Conservation (phyloP, 192 early-diverging fungal species). For the Coemansia biformis region DNA sequence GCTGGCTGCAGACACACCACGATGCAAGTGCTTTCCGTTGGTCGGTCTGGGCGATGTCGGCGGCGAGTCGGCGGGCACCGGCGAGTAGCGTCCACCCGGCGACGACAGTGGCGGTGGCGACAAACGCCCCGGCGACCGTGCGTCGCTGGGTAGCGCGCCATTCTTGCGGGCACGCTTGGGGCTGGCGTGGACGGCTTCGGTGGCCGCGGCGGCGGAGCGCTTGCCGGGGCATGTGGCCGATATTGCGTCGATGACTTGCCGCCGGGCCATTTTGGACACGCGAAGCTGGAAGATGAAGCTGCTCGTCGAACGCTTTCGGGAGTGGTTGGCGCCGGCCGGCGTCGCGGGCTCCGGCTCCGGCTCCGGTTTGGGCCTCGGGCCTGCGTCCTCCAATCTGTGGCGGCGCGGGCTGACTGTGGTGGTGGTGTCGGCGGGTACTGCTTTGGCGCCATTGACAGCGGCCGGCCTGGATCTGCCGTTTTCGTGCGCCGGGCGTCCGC, state of each 20-base stretch:
- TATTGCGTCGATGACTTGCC: slow-evolving; percentile 27
- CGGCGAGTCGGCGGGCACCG: not conserved
- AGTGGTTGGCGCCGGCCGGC: not conserved
- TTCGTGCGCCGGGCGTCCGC: too few species aligned
- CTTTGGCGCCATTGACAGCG: too few species aligned
- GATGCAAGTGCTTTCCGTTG: not conserved
- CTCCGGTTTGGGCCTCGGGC: not conserved
- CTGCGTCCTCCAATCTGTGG: slow-evolving; percentile 1
- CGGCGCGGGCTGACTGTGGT: not conserved
- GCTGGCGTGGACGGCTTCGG: not conserved
- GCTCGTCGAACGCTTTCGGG: not conserved
- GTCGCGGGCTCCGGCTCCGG: too few species aligned
- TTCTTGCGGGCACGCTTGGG: slow-evolving; percentile 24
- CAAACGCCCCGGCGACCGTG: not conserved
- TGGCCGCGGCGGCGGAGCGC: slow-evolving; percentile 5
- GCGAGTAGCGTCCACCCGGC: not conserved
- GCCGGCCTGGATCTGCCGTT: too few species aligned
- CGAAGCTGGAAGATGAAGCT: slow-evolving; percentile 23
- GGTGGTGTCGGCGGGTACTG: too few species aligned
- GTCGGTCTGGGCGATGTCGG: not conserved
- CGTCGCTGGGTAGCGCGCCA: too few species aligned
- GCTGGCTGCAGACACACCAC: not conserved
- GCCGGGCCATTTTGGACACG: slow-evolving; percentile 36
- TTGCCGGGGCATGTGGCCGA: slow-evolving; percentile 1
- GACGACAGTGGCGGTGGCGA: slow-evolving; percentile 1